Base-by-base conservation (phyloP, 2,329 filamentous ascomycete species). In the Nigrograna mackinnonii region DNA sequence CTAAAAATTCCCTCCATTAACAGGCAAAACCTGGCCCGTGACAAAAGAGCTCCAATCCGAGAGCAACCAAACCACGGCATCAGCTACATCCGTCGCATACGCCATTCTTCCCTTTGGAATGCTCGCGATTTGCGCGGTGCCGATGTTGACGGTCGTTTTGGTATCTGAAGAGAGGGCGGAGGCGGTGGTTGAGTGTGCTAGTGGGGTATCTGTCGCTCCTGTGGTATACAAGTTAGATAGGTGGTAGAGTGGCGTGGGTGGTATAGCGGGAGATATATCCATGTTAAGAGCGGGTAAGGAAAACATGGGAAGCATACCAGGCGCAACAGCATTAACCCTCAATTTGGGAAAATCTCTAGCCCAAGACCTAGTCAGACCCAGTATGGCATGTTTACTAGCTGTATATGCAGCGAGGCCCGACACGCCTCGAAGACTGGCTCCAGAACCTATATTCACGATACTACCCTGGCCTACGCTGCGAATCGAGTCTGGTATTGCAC, bases 311-410 rank as follows among this genome's bases (percentile, higher is more conserved):
- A 17, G 16, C 31, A 34, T 13, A 34, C 31, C 31, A 11, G 31
- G 31, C 13, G 31, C 31, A 11, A 34, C 31, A 34, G 31, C 11
- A 34, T 34, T 34, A 17, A 34, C 16, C 31, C 31, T 13, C 31
- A 34, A 17, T 13, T 18, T 34, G 11, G 31, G 31, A 9, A 13
- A 34, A 17, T 34, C 31, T 16, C 16, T 34, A 9, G 31, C 31
- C 31, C 31, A 34, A 17, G 31, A 13, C 17, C 31, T 12, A 11
- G 31, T 34, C 31, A 34, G 11, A 11, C 31, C 31, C 17, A 34
- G 17, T 12, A 34, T 18, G 12, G 31, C 31, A 18, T 34, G 31
- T 16, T 34, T 34, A 9, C 12, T n/a, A 9, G 31, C 16, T 11
- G 12, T 13, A 17, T 34, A 34, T 16, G 31, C 31, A 13, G 31